Evolutionary conservation across 169 alveolate species (phyloP).

Genomic region (Amoebophrya sp.): DNA sequence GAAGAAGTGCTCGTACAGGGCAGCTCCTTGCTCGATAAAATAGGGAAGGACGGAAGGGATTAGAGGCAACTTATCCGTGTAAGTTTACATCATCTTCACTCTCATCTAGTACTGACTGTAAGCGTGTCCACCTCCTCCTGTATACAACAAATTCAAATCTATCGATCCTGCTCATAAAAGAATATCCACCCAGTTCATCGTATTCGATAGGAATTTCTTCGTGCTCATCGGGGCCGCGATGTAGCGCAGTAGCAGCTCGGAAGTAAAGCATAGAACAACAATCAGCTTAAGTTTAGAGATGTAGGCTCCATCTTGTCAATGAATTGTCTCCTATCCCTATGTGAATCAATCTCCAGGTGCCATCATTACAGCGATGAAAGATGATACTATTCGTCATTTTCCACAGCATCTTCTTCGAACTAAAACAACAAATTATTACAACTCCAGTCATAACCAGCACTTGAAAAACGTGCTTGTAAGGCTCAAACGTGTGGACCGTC

Average conservation of each 20-base stretch:
- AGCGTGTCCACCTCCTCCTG: too few relatives aligned
- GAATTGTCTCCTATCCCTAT: too few relatives aligned
- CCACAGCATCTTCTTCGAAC: not conserved
- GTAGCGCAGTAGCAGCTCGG: not conserved
- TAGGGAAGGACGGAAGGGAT: not conserved
- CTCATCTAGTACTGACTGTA: too few relatives aligned
- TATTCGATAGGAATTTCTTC: not conserved
- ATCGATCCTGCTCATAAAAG: too few relatives aligned
- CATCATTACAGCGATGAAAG: too few relatives aligned
- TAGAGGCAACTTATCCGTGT: too few relatives aligned
- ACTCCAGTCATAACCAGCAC: not conserved
- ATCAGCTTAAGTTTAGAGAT: not conserved
- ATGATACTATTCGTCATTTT: not conserved
- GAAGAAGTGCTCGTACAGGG: not conserved
- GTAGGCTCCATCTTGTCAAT: too few relatives aligned
- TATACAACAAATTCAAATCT: too few relatives aligned
- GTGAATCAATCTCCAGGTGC: too few relatives aligned
- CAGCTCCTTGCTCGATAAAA: not conserved
- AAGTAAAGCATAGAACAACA: not conserved
- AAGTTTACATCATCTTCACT: too few relatives aligned
- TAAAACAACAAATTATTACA: not conserved
- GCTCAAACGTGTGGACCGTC: not conserved
- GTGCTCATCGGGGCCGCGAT: constrained; percentile 1
- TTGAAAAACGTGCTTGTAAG: not conserved
- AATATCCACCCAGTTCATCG: not conserved